A percentile compares a stretch with the other conserved stretches of the same genome.
Evolutionary conservation across 176 grass and related monocot genomes (phyloP).

Genomic region (Guadua angustifolia): DNA sequence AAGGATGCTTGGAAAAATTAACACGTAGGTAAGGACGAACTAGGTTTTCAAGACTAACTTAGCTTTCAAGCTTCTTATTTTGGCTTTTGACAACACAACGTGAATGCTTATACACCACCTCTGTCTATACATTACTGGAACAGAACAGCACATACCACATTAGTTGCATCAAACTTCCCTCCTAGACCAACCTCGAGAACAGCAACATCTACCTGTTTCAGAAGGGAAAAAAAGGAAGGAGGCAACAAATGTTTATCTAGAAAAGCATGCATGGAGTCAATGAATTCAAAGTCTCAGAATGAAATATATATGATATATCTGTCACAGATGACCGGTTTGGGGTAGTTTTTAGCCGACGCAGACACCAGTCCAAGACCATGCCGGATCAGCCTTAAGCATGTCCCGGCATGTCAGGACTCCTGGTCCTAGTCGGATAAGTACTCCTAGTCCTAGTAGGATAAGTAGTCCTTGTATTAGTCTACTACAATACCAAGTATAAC

Average conservation of each 20-base stretch:
- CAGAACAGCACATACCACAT: constrained; percentile 66
- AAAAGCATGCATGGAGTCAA: background rate
- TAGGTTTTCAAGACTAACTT: background rate
- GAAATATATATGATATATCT: background rate
- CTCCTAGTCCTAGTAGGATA: no score
- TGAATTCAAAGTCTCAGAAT: constrained; percentile 11
- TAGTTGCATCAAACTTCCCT: constrained; percentile 95
- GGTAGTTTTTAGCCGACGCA: no score
- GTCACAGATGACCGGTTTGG: no score
- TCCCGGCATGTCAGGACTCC: no score
- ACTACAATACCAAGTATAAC: no score
- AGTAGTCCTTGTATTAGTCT: no score
- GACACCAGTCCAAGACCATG: no score
- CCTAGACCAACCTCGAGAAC: constrained; percentile 98
- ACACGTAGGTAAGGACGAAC: background rate
- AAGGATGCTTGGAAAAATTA: constrained; percentile 11
- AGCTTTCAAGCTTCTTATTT: background rate
- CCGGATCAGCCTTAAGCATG: no score
- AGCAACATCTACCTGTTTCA: constrained; percentile 85
- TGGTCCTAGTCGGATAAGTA: no score
- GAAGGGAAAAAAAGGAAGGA: constrained; percentile 16
- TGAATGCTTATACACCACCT: background rate
- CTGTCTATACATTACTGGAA: constrained; percentile 19
- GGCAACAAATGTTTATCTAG: constrained; percentile 1
- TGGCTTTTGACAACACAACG: background rate